Percentiles rank a stretch among this genome's conserved stretches.
phyloP scores from a whole-genome alignment of 257 asterid genomes.

The Verbascum thapsus region DNA sequence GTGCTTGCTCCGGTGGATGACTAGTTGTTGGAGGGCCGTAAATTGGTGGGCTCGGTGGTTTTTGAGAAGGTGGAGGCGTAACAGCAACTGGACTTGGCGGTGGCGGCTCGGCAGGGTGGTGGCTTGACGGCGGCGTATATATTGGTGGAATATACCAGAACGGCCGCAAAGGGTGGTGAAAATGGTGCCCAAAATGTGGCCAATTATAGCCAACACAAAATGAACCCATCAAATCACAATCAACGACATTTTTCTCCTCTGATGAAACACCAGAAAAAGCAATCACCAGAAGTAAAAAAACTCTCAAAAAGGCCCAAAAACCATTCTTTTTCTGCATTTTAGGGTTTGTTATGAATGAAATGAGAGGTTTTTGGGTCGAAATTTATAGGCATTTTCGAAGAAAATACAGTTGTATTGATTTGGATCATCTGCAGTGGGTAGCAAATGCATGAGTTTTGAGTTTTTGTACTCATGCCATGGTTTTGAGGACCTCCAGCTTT shows the following conservation, averaged over 20 bases:
- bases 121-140: too few relatives aligned
- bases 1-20: too few relatives aligned
- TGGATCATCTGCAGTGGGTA: conserved; percentile 13
- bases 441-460: conserved; percentile 23
- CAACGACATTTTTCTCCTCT: neutral
- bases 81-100: conserved; percentile 2
- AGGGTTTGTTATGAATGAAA: neutral
- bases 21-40: neutral
- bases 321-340: neutral
- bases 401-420: conserved; percentile 8
- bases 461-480: conserved; percentile 21
- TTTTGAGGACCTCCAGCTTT: conserved; percentile 15
- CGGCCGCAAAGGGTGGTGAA: neutral
- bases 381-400: too few relatives aligned
- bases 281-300: conserved; percentile 1
- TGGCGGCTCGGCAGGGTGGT: too few relatives aligned
- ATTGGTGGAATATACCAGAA: neutral
- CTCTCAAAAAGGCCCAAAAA: conserved; percentile 4
- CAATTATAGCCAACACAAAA: conserved; percentile 20
- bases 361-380: neutral
- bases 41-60: neutral
- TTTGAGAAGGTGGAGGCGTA: neutral
- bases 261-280: neutral
- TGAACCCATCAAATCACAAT: neutral
- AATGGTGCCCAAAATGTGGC: conserved; percentile 3